Evolutionary conservation across 352 stramenopile genomes (phyloP).

Genomic region (Phytophthora agathidicida): DNA sequence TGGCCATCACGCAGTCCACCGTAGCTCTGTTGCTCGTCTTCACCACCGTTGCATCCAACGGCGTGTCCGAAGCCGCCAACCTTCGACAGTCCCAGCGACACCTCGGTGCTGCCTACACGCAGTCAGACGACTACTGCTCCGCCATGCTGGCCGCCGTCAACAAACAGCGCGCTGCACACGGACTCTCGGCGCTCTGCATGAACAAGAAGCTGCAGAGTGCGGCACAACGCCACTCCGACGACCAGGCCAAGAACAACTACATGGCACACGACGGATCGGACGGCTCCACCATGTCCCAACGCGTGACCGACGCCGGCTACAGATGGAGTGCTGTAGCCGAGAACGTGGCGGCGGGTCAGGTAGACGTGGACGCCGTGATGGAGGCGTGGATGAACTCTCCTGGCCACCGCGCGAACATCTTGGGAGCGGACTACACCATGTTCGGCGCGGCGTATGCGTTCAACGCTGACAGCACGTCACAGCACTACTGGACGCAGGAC

Average conservation of each 20-base stretch:
- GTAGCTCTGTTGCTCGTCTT: slow-evolving; percentile 9
- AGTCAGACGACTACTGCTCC: slow-evolving; percentile 9
- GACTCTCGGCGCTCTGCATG: slow-evolving; percentile 33
- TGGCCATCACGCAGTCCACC: slow-evolving; percentile 2
- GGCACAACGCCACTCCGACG: slow-evolving; percentile 26
- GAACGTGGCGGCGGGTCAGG: slow-evolving; percentile 41
- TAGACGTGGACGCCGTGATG: slow-evolving; percentile 32
- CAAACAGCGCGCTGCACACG: slow-evolving; percentile 38
- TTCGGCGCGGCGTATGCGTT: slow-evolving; percentile 36
- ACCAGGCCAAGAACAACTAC: slow-evolving; percentile 46
- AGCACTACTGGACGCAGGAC: slow-evolving; percentile 59
- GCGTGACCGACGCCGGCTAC: slow-evolving; percentile 44
- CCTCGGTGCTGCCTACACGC: slow-evolving; percentile 9
- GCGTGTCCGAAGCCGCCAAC: slow-evolving; percentile 1
- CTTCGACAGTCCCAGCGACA: slow-evolving; percentile 18
- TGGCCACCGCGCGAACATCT: slow-evolving; percentile 30
- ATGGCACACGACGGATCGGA: slow-evolving; percentile 48
- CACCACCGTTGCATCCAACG: slow-evolving; percentile 2
- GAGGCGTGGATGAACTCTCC: slow-evolving; percentile 31
- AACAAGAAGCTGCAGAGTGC: slow-evolving; percentile 39
- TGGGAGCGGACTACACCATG: slow-evolving; percentile 32
- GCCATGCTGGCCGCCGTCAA: slow-evolving; percentile 36
- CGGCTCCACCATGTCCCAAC: slow-evolving; percentile 37
- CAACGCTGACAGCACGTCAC: slow-evolving; percentile 24
- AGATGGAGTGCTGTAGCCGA: slow-evolving; percentile 39